Evolutionary conservation across 2,329 filamentous ascomycete genomes (phyloP), one percentile per base, ranked within the genome.

Genomic region (Ophiostoma triangulosporum): DNA sequence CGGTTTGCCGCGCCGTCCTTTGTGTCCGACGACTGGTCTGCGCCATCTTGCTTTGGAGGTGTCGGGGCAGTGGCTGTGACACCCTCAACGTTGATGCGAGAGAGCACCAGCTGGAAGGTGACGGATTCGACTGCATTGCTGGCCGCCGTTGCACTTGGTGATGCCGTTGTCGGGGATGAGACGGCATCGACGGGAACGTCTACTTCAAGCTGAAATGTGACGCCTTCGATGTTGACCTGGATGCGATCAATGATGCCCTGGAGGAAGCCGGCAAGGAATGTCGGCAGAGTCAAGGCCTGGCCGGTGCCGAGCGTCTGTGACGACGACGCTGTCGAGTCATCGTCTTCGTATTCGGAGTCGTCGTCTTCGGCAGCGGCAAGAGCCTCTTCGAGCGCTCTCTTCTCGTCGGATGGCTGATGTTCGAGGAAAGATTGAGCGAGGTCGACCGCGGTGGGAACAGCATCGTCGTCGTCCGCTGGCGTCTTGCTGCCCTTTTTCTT

Each of bases 401-500:
- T 82, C 61, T 88, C 84, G 49, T 78, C 73, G 5, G 70, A 69
- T 12, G 84, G 80, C 62, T 88, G 81, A 1, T 83, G 78, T 59
- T 84, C 74, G n/a, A 91, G 71, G 63, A 91, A 91, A 0, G 86
- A 90, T 63, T 85, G 77, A 14, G 87, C 86, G 14, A 93, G 72
- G 59, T 89, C 83, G 54, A 81, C 78, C 2, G 84, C 77, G 24
- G 84, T 84, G 0, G 85, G 86, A 3, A 89, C 73, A 6, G 70
- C 60, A 1, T 66, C 61, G 17, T 61, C 31, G 40, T 69, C 54
- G 27, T 50, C 65, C 57, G 69, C 62, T 1, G 61, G 71, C 60
- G 45, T 15, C 6, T 33, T 53, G 46, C 12, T 40, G 36, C 33
- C 33, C 17, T 24, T 31, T 5, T 6, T 31, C 15, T 24, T 49